Evolutionary conservation across 768 basidiomycete species (phyloP).

Genomic region (Mycena alexandri): DNA sequence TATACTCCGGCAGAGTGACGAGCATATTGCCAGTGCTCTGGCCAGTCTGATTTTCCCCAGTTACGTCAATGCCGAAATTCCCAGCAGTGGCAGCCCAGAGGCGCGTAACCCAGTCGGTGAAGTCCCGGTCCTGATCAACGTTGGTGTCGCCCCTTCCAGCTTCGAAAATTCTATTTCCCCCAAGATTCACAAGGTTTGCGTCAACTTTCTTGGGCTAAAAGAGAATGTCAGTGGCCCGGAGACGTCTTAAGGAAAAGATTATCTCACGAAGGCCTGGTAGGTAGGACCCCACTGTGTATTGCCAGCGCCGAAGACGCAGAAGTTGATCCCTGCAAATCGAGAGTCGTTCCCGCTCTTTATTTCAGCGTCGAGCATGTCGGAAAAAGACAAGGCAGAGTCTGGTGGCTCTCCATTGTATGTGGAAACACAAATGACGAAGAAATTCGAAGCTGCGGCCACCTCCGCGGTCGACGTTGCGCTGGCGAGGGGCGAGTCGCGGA

Average conservation of each 20-base stretch:
- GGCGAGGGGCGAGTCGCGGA: slow-evolving; percentile 33
- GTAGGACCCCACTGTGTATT: slow-evolving; percentile 36
- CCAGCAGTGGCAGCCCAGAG: slow-evolving; percentile 35
- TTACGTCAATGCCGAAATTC: slow-evolving; percentile 30
- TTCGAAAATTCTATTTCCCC: slow-evolving; percentile 34
- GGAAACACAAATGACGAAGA: slow-evolving; percentile 32
- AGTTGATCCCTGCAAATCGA: slow-evolving; percentile 31
- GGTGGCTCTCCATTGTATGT: slow-evolving; percentile 37
- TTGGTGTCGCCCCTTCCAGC: slow-evolving; percentile 35
- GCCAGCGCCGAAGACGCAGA: slow-evolving; percentile 34
- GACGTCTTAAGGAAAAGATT: background rate
- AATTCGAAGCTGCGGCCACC: slow-evolving; percentile 19
- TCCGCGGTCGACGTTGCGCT: slow-evolving; percentile 4
- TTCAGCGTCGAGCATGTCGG: slow-evolving; percentile 29
- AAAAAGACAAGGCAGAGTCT: slow-evolving; percentile 25
- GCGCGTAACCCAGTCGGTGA: slow-evolving; percentile 26
- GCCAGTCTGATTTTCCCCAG: background rate
- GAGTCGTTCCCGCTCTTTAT: slow-evolving; percentile 22
- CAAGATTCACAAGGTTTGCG: slow-evolving; percentile 27
- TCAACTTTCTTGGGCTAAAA: slow-evolving; percentile 34
- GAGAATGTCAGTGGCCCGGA: background rate
- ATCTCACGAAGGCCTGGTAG: slow-evolving; percentile 34
- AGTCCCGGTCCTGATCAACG: slow-evolving; percentile 32
- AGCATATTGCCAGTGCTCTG: slow-evolving; percentile 13
- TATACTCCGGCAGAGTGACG: slow-evolving; percentile 12